Evolutionary conservation across 345 rosid genomes (phyloP).

Genomic region (Salix brachista): DNA sequence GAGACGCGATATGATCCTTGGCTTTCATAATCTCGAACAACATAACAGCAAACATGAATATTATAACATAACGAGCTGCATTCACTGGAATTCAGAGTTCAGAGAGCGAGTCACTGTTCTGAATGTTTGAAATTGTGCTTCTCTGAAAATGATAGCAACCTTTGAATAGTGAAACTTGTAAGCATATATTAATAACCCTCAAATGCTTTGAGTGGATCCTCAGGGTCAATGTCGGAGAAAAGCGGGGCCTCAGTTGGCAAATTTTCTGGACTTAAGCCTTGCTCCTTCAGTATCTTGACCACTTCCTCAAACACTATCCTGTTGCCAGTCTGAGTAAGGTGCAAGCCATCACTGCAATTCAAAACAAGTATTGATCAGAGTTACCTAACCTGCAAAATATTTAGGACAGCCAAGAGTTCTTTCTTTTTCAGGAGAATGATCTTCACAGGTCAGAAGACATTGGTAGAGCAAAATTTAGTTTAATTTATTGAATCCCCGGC

Average conservation of each 20-base stretch:
- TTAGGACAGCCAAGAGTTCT: not conserved
- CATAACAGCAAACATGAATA: too few species aligned
- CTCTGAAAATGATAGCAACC: not conserved
- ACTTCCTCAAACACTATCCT: conserved; percentile 71
- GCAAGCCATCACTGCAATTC: conserved; percentile 74
- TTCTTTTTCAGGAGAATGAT: not conserved
- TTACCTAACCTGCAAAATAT: not conserved
- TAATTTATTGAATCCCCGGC: not conserved
- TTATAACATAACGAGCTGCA: not conserved
- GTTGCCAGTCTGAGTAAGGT: conserved; percentile 55
- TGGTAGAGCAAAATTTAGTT: not conserved
- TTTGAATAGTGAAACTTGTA: not conserved
- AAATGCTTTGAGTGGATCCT: conserved; percentile 60
- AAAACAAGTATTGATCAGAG: not conserved
- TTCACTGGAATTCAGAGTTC: not conserved
- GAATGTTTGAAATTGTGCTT: not conserved
- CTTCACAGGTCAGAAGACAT: not conserved
- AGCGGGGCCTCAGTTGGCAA: conserved; percentile 62
- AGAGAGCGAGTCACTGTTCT: not conserved
- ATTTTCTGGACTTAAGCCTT: conserved; percentile 48
- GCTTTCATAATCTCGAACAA: too few species aligned
- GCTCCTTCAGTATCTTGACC: conserved; percentile 44
- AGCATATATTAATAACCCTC: conserved; percentile 12
- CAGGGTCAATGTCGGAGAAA: conserved; percentile 49
- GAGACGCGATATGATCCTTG: too few species aligned